Evolutionary conservation across 345 rosid species (phyloP).

Genomic region (Ailanthus altissimus): DNA sequence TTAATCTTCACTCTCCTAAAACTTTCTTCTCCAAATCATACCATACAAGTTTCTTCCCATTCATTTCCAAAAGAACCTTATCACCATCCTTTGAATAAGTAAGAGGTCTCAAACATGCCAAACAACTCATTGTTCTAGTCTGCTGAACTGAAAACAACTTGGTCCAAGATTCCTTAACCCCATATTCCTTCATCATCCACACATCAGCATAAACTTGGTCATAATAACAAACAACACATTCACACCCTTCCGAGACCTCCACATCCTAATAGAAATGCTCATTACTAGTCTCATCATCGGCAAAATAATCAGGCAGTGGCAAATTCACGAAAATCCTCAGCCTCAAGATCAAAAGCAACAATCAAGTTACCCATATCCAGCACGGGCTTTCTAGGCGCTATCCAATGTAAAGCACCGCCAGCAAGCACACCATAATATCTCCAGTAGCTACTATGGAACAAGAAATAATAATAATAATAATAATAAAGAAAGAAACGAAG

Average conservation of each 20-base stretch:
- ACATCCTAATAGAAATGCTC: slow-evolving; percentile 30
- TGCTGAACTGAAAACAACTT: slow-evolving; percentile 3
- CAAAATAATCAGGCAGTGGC: slow-evolving; percentile 22
- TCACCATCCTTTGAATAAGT: slow-evolving; percentile 38
- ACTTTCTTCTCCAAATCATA: slow-evolving; percentile 39
- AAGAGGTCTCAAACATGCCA: slow-evolving; percentile 42
- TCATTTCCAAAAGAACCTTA: slow-evolving; percentile 44
- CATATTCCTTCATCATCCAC: slow-evolving; percentile 18
- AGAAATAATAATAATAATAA: slow-evolving; percentile 29
- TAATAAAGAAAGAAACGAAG: slow-evolving; percentile 27
- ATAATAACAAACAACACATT: slow-evolving; percentile 19
- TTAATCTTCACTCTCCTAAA: slow-evolving; percentile 27
- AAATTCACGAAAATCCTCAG: slow-evolving; percentile 24
- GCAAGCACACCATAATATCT: slow-evolving; percentile 43
- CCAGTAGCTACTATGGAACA: background rate
- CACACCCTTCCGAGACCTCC: slow-evolving; percentile 27
- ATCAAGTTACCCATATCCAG: slow-evolving; percentile 16
- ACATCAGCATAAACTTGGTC: background rate
- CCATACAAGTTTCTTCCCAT: slow-evolving; percentile 45
- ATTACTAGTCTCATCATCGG: background rate
- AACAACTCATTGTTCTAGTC: slow-evolving; percentile 20
- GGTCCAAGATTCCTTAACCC: slow-evolving; percentile 12
- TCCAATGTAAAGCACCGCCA: slow-evolving; percentile 44
- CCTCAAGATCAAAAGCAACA: slow-evolving; percentile 32
- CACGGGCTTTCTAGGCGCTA: slow-evolving; percentile 27